Percentiles rank a stretch among this genome's conserved stretches.
Conservation (phyloP, 2,329 filamentous ascomycete genomes). For the Ascochyta viciae-villosae region DNA sequence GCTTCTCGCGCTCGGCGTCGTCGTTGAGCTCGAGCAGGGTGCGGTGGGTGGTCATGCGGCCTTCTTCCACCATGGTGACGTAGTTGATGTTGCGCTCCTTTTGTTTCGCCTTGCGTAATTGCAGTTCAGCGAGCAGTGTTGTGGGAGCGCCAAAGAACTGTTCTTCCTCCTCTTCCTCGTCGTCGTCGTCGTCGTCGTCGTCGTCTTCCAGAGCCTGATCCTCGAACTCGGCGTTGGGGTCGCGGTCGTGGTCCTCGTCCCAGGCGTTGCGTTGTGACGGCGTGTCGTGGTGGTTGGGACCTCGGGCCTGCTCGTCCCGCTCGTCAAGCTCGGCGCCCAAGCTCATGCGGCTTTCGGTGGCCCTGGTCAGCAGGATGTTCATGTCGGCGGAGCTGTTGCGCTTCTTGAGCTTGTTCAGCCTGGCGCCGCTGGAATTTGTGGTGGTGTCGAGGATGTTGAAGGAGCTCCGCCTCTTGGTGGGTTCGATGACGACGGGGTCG, state of each 20-base stretch:
- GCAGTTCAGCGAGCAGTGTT: slow-evolving; percentile 89
- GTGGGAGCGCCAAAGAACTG: slow-evolving; percentile 77
- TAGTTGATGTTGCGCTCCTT: slow-evolving; percentile 78
- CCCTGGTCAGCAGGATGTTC: slow-evolving; percentile 43
- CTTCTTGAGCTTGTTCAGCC: slow-evolving; percentile 51
- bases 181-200: neutral
- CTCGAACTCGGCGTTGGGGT: slow-evolving; percentile 23
- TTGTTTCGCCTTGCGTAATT: slow-evolving; percentile 87
- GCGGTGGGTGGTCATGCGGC: slow-evolving; percentile 71
- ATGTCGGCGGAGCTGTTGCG: slow-evolving; percentile 50
- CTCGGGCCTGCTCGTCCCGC: slow-evolving; percentile 39
- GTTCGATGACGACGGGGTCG: slow-evolving; percentile 28
- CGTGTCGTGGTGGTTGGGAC: slow-evolving; percentile 44
- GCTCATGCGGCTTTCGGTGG: slow-evolving; percentile 47
- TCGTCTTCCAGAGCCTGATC: slow-evolving; percentile 19
- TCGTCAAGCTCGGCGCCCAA: slow-evolving; percentile 44
- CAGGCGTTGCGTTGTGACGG: slow-evolving; percentile 23
- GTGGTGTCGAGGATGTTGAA: slow-evolving; percentile 48
- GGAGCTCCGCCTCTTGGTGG: slow-evolving; percentile 47
- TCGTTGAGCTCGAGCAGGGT: slow-evolving; percentile 91
- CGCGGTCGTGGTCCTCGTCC: slow-evolving; percentile 55
- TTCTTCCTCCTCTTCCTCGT: slow-evolving; percentile 38
- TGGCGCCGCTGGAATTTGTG: slow-evolving; percentile 46
- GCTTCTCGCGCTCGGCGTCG: slow-evolving; percentile 83
- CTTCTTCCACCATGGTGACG: slow-evolving; percentile 69